Evolutionary conservation across 208 protist genomes (phyloP), one percentile per base, ranked within the genome.

Genomic region (Trypanosoma avium): DNA sequence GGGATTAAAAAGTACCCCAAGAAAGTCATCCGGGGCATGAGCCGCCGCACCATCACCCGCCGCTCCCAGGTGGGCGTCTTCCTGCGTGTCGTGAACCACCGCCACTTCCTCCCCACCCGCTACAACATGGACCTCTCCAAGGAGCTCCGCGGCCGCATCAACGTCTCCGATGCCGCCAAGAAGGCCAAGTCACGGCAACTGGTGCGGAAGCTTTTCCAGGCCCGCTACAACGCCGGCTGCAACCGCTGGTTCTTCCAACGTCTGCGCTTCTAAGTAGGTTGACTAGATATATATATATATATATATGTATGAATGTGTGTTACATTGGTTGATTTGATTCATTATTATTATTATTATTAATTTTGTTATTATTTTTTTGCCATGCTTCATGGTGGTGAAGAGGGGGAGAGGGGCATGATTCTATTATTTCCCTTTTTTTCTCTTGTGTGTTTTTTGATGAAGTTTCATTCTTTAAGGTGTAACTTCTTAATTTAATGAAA

Each of bases 181-280:
- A 94, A 95, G 78, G 84, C 88, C 64, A 80, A 89, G 66, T 81
- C 84, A 60, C 81, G 83, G 73, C 79, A 85, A 62, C 72, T 86
- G 21, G 88, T 98, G 79, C 77, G 72, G 71, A 94, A 85, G 78
- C 66, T 97, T 60, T 96, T 98, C 81, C 90, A 98, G 92, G 87
- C 84, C 27, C 87, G 92, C 74, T 99, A 98, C 95, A 96, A 94
- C 76, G 73, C 90, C 53, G 98, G 97, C 79, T 96, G 97, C 84
- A 98, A 97, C 94, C 86, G 87, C 67, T 99, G 98, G 98, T 99
- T 99, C 92, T 99, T 99, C 95, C 84, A 97, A 79, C 97, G 97
- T 82, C 95, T 99, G 68, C 87, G 96, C 77, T 99, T 99, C 95
- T 99, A 98, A 98, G 26, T 15, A 58, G 19, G 32, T 32, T 57